Base-by-base conservation (phyloP, 805 yeast genomes). In the Sugiyamaella smithiae region DNA sequence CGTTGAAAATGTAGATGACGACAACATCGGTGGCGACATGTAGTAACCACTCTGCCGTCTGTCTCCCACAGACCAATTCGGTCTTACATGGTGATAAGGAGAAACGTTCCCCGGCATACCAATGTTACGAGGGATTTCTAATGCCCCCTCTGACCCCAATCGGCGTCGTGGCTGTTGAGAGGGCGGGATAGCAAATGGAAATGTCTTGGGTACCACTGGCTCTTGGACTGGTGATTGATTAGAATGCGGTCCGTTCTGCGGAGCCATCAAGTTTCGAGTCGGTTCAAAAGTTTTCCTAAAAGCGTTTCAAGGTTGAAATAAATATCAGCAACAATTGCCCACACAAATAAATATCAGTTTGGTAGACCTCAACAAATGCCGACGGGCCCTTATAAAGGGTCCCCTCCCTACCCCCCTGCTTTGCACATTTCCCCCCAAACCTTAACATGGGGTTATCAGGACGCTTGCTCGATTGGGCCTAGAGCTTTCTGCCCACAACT, bases 61-160 rank as follows among this genome's bases (percentile, higher is more conserved):
- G 16, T 20, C 22, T 16, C 22, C 22, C 16, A 20, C 12, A 16
- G 19, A n/a, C 38, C 28, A 40, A 19, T 16, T 5, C 9, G 45
- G 8, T 8, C 46, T 16, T 11, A 43, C 20, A 22, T 43, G 46
- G 12, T 29, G 44, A 17, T 11, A 29, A 9, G 35, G 20, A 4
- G 46, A 20, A 9, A 32, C 19, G 11, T 17, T n/a, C 16, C 26
- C 14, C n/a, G 33, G 8, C 17, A 28, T 9, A 28, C 23, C 20
- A 19, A 29, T 12, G 16, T 22, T 46, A 2, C 49, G 31, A 4
- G 45, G 40, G 33, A 29, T 46, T 8, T 38, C 49, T 25, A 41
- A 6, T 9, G 45, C 24, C 16, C 49, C 36, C 22, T 46, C 40
- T 3, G 45, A 40, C 17, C 45, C 46, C 16, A 17, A 19, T 22